These are phyloP conservation scores for Trametes pubescens DNA, from an alignment of 1,284 basidiomycete species.

Conservation along the genomic window DNA sequence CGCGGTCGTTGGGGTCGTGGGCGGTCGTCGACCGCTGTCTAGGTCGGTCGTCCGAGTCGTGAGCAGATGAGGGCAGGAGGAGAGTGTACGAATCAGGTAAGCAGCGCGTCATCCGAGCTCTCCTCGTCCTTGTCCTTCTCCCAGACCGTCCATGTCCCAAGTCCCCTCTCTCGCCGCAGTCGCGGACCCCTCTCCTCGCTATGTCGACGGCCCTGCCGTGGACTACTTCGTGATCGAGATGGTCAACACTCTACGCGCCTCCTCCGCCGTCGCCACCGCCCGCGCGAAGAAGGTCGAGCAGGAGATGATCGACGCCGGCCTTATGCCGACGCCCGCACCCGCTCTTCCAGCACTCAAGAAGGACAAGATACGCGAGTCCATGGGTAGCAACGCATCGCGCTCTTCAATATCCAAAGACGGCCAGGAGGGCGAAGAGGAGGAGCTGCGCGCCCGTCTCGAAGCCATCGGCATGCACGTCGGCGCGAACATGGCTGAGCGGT, in stretches of 20 bases:
- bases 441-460: constrained; percentile 75
- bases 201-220: constrained; percentile 80
- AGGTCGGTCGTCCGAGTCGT: constrained; percentile 1
- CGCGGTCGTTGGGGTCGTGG: constrained; percentile 2
- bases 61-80: not conserved
- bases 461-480: constrained; percentile 89
- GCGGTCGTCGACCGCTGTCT: not conserved
- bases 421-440: constrained; percentile 78
- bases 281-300: constrained; percentile 71
- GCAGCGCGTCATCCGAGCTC: not conserved
- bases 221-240: constrained; percentile 88
- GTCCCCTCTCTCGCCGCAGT: constrained; percentile 55
- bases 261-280: constrained; percentile 72
- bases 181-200: constrained; percentile 64
- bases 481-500: constrained; percentile 88
- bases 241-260: constrained; percentile 74
- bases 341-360: constrained; percentile 51
- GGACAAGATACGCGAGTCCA: constrained; percentile 61
- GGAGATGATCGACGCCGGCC: constrained; percentile 78
- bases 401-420: constrained; percentile 36
- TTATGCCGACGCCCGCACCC: constrained; percentile 58
- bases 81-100: not conserved
- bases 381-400: constrained; percentile 54
- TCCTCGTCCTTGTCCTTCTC: not conserved
- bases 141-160: constrained; percentile 44